Conservation (phyloP, 345 rosid species). For the Populus ilicifolia region DNA sequence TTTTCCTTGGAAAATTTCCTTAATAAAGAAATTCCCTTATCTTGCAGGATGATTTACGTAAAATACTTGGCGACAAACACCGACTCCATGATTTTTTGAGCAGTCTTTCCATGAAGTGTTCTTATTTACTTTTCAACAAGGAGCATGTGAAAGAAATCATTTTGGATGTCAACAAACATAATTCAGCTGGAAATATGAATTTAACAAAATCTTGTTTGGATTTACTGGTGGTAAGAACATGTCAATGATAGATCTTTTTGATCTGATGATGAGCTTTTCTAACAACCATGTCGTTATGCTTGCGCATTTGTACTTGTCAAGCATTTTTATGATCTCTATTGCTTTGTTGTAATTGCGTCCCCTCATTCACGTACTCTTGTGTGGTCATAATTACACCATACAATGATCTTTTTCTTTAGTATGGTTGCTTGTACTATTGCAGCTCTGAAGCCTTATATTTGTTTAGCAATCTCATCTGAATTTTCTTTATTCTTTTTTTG, state of each 20-base stretch:
- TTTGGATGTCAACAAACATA: constrained; percentile 54
- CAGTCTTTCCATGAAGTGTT: constrained; percentile 76
- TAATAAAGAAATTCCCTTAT: not conserved
- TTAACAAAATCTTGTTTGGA: constrained; percentile 72
- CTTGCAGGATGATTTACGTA: constrained; percentile 89
- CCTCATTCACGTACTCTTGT: not conserved
- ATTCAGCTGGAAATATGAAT: constrained; percentile 52
- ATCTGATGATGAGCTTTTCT: not conserved
- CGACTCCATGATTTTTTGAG: constrained; percentile 77
- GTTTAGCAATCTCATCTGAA: not conserved
- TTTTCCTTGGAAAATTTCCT: not conserved
- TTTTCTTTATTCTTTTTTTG: not conserved
- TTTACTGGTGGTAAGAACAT: constrained; percentile 75
- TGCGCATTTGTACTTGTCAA: not conserved
- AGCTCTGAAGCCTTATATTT: not conserved
- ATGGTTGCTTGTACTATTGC: not conserved
- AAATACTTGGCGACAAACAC: constrained; percentile 85
- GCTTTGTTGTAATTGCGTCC: not conserved
- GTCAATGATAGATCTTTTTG: not conserved
- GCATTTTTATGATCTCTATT: not conserved
- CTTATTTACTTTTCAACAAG: constrained; percentile 79
- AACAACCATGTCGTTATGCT: not conserved
- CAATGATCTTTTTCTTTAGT: not conserved
- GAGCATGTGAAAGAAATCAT: constrained; percentile 83
- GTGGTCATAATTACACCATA: not conserved